Base-by-base conservation (phyloP, 1,284 basidiomycete species). In the Ustilago bromivora region DNA sequence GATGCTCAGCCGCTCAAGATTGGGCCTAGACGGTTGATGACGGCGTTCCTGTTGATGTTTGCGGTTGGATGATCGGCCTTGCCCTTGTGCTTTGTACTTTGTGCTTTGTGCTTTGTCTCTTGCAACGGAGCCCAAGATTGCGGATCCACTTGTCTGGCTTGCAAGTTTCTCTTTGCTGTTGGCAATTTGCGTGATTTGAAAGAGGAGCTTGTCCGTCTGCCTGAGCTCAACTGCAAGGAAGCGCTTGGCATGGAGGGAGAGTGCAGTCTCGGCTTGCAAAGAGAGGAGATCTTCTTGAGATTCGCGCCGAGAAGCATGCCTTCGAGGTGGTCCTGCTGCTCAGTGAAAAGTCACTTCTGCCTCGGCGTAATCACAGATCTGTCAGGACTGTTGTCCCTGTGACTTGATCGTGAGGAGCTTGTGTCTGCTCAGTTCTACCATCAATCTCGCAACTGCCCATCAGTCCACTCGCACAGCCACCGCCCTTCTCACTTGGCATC, bases 391-490 rank as follows among this genome's bases (percentile, higher is more conserved):
- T 28, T 28, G 23, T 28, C 23, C 23, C 23, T 28, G 3, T 51
- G 49, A 34, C 28, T 32, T 51, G 49, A 32, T 51, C 49, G 49
- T 17, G 49, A 51, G 23, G 49, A 51, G 49, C 49, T 32, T 31
- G 23, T 28, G 11, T 31, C 28, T 17, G 12, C 13, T 13, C 41
- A 9, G 4, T 28, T 51, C 49, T 12, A 32, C 31, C 49, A 32
- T 49, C 19, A 7, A 49, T 17, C 17, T 31, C 46, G 46, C 3
- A 49, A 23, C 19, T 49, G 46, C 46, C 46, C 8, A 23, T 23
- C 46, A 31, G 28, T 28, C 46, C n/a, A 2, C 23, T 9, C n/a
- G 23, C 49, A 31, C 31, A 7, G n/a, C 13, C 28, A 32, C n/a
- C 31, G 12, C 12, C 12, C 23, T 28, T 12, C 28, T 51, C 49